Base-by-base conservation (phyloP, 2,329 filamentous ascomycete genomes). In the Drechslerella dactyloides region DNA sequence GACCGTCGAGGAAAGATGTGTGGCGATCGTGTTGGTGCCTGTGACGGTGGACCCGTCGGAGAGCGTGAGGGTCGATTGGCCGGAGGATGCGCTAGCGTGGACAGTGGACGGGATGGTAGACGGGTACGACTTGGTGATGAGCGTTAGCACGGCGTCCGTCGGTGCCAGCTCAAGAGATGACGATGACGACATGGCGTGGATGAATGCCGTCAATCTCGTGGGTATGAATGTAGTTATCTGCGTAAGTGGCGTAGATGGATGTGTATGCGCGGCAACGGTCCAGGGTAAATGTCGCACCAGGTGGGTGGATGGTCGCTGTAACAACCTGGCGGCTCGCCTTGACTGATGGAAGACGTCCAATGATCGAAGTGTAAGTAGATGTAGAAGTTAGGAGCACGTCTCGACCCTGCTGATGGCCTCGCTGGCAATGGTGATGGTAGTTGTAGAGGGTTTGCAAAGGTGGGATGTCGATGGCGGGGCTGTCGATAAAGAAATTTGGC, bases 1-100 rank as follows among this genome's bases (percentile, higher is more conserved):
- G 85, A 93, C 90, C 78, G 84, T 86, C 79, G 84, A 80, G 72
- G 82, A 83, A 74, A 82, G 79, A 75, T 82, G 78, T 74, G 79
- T 78, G 74, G 77, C 76, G 75, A 76, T 76, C 44, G 76, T 75
- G 58, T 76, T 76, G 11, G 76, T 75, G 52, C 76, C 76, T 6
- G 66, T 73, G 69, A 77, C 52, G 17, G 74, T 74, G 10, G 68
- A 72, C 17, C 64, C 56, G 33, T 72, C 68, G 21, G 60, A 51
- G 10, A 72, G 51, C 15, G 60, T 59, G n/a, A 72, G 68, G 5
- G 53, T 53, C 5, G 68, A 72, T 42, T 72, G 68, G 23, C 50
- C 19, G 23, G 52, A 30, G 11, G 58, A 15, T n/a, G 68, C 30
- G 42, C 27, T 58, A 2, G 68, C 17, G 27, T 48, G 51, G 27